Conservation (phyloP, 345 rosid genomes). For the Crucihimalaya himalaica region DNA sequence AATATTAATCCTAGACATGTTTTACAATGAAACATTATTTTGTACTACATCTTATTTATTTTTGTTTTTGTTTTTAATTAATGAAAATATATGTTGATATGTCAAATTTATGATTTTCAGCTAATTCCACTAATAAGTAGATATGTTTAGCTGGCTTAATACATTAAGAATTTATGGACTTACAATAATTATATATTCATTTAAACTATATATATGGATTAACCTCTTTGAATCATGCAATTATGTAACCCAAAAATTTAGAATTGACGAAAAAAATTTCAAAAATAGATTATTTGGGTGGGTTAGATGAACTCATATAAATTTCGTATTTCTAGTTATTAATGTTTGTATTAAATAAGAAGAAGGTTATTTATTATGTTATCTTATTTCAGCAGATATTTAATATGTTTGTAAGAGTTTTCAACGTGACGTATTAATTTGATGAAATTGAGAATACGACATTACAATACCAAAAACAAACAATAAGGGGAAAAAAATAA, state of each 20-base stretch:
- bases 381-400: constrained; percentile 28
- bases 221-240: background rate
- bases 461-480: constrained; percentile 2
- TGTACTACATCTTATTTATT: background rate
- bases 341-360: background rate
- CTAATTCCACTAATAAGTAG: background rate
- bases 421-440: constrained; percentile 27
- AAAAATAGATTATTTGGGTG: constrained; percentile 5
- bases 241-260: background rate
- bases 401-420: constrained; percentile 22
- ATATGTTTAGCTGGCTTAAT: background rate
- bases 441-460: constrained; percentile 36
- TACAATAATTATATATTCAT: background rate
- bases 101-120: background rate
- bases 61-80: background rate
- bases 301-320: background rate
- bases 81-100: background rate
- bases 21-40: background rate
- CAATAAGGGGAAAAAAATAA: background rate
- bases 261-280: background rate
- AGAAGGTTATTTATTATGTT: constrained; percentile 5
- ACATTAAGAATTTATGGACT: background rate
- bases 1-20: background rate
- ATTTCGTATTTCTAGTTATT: background rate
- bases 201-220: background rate